Evolutionary conservation across 768 basidiomycete genomes (phyloP), one percentile per base, ranked within the genome.

Genomic region (Hydnum rufescens): DNA sequence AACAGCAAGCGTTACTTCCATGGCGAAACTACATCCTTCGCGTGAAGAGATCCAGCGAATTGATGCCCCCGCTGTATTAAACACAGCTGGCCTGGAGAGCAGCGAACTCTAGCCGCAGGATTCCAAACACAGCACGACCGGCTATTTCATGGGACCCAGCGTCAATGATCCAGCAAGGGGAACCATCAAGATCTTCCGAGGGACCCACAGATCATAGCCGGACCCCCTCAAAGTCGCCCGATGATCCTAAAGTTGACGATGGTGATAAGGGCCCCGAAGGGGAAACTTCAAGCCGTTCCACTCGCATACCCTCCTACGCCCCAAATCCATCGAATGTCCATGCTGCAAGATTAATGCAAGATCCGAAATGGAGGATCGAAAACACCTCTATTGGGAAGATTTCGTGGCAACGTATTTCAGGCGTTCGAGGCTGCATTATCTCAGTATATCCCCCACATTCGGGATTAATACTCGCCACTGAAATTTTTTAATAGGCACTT

Each of bases 341-440:
- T 42, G 89, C 88, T 0, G 69, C 77, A 55, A 78, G 82, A 3
- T 78, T 78, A 18, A 84, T 97, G 79, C 75, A 80, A 23, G 71
- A 87, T 61, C 76, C 83, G 1, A 74, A 76, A 31, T 97, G 93
- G 93, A 75, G 87, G 19, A 74, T 75, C 22, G 78, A 81, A 22
- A 78, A 99, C 63, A 99, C 95, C 0, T 82, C 89, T 5, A 74
- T 77, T 4, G 81, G 85, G 1, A 82, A 0, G 83, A 80, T 55
- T 99, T 92, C 64, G 79, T 96, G 52, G 80, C 87, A 39, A 80
- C 76, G 0, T 93, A 78, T 61, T 78, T 74, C 54, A 66, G 69
- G 56, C 82, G 95, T 61, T 88, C 83, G 1, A 80, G 95, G 1
- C 68, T 99, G n/a, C 95, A 99, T 59, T 82, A 92, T 60, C 65